Conservation (phyloP, 2,329 filamentous ascomycete genomes). For the Furcasterigmium furcatum region DNA sequence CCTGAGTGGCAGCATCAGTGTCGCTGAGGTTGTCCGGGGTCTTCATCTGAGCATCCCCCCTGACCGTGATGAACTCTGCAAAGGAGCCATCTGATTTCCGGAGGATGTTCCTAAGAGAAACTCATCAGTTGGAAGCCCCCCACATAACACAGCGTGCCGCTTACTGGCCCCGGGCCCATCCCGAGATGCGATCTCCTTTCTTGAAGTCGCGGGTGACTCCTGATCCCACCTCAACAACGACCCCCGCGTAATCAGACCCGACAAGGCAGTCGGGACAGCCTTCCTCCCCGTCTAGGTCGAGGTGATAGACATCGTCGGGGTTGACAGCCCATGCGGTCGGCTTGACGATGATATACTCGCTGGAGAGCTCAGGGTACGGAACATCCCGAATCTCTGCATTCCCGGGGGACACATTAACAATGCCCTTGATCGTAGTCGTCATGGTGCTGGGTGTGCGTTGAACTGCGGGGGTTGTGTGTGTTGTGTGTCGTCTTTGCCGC, state of each 20-base stretch:
- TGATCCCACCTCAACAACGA: constrained; percentile 41
- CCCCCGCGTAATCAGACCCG: constrained; percentile 45
- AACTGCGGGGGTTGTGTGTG: too few relatives aligned
- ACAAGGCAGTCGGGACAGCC: constrained; percentile 17
- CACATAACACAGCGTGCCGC: too few relatives aligned
- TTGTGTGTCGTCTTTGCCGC: too few relatives aligned
- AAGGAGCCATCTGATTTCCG: constrained; percentile 35
- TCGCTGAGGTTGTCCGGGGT: constrained; percentile 40
- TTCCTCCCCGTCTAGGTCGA: constrained; percentile 16
- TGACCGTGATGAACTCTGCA: constrained; percentile 32
- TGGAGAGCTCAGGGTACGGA: constrained; percentile 14
- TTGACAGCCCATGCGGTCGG: constrained; percentile 31
- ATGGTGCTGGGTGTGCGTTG: too few relatives aligned
- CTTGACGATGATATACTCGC: constrained; percentile 28
- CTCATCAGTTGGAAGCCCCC: too few relatives aligned
- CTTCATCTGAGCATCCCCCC: constrained; percentile 36
- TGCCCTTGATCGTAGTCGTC: neutral
- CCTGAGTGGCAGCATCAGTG: constrained; percentile 43
- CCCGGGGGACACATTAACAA: constrained; percentile 7
- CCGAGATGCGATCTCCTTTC: constrained; percentile 43
- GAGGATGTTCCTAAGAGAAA: constrained; percentile 16
- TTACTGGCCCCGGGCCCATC: constrained; percentile 31
- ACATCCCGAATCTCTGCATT: constrained; percentile 24
- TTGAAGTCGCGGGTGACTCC: constrained; percentile 38
- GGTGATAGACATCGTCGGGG: constrained; percentile 31